Base-by-base conservation (phyloP, 75 land plant genomes). In the Azolla pinnata region DNA sequence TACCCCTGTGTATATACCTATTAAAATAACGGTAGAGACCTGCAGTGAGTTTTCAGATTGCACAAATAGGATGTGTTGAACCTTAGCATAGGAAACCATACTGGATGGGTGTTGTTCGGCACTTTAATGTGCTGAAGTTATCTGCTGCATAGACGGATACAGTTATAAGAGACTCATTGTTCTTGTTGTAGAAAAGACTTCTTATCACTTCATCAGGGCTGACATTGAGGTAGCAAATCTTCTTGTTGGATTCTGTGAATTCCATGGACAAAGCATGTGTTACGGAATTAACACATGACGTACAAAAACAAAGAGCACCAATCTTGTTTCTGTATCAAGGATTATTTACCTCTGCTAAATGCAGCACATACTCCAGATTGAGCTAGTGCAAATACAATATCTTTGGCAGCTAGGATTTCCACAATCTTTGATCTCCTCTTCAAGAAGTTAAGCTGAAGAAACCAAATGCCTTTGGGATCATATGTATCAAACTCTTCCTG, bases 81-180 rank as follows among this genome's bases (percentile, higher is more conserved):
- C n/a, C n/a, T n/a, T n/a, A n/a, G n/a, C n/a, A n/a, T n/a, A n/a
- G n/a, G n/a, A 38, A 7, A 38, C 14, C 87, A 31, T 72, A 91
- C 97, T 91, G 96, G 50, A 91, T 91, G 40, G 80, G 84, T 7
- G 97, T 90, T 61, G 85, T 76, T 65, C 97, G 77, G 82, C 97
- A 91, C 60, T 84, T 91, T 62, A 91, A 73, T 5, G 98, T 86
- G 70, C 90, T 93, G 75, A 83, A 93, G 52, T 83, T 83, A 57
- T 93, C 98, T 3, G 90, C 85, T 31, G 90, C 98, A 75, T 88
- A 93, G 34, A 93, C 98, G 40, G 96, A 93, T 33, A 93, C 98
- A 33, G 98, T 93, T 54, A 93, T 93, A 21, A 93, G 77, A 23
- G 96, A 93, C n/a, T 93, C 98, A 67, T 93, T 93, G 71, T 93